phyloP scores from a whole-genome alignment of 345 rosid genomes.

The Eutrema yunnanense region DNA sequence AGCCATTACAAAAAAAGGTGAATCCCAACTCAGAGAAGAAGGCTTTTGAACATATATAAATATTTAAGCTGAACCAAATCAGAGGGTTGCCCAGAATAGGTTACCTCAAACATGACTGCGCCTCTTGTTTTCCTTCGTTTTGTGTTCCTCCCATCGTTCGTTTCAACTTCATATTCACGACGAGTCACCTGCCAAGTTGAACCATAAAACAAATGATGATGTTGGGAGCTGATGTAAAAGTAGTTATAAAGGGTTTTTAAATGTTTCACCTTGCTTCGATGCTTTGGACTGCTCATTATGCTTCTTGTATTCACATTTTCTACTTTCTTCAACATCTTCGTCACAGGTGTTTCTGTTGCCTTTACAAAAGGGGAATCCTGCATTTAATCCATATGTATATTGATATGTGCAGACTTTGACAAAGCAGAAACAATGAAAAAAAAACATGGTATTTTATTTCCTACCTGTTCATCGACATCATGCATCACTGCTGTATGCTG shows the following conservation, averaged over 20 bases:
- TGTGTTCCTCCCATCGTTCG: constrained; percentile 51
- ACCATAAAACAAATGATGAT: background rate
- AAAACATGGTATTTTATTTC: background rate
- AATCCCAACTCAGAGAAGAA: background rate
- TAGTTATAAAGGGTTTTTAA: background rate
- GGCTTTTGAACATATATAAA: background rate
- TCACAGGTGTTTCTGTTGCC: constrained; percentile 55
- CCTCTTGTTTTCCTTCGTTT: constrained; percentile 65
- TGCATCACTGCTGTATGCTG: constrained; percentile 26
- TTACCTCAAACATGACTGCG: constrained; percentile 76
- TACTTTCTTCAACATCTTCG: constrained; percentile 48
- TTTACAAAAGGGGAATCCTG: constrained; percentile 49
- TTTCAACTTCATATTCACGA: constrained; percentile 74
- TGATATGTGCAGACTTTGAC: background rate
- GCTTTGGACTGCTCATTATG: constrained; percentile 49
- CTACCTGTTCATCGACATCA: constrained; percentile 47
- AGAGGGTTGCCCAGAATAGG: background rate
- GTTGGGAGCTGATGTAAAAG: background rate
- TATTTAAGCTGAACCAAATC: background rate
- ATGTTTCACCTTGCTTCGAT: constrained; percentile 56
- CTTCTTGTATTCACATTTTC: constrained; percentile 45
- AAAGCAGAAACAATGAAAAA: background rate
- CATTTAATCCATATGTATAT: constrained; percentile 6
- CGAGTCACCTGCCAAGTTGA: constrained; percentile 51
- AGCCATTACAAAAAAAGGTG: constrained; percentile 1